These are phyloP conservation scores for Chionographis japonica DNA, from an alignment of 106 monocot genomes.

Conservation along the genomic window DNA sequence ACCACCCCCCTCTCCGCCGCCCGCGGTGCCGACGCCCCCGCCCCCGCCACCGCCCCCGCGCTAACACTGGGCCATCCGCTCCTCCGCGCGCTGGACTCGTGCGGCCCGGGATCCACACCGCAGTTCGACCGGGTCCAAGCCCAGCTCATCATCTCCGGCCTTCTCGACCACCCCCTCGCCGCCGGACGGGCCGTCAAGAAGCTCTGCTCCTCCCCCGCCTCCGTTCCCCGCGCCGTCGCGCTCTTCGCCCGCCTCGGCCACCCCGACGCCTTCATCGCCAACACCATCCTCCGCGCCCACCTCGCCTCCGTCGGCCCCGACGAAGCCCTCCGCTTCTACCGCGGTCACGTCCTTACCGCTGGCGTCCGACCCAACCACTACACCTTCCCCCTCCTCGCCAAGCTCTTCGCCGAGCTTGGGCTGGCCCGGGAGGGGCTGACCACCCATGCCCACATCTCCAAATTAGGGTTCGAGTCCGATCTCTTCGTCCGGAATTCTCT, in stretches of 20 bases:
- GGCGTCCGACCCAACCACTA: slow-evolving; percentile 35
- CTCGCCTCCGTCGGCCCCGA: slow-evolving; percentile 1
- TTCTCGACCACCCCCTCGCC: slow-evolving; percentile 33
- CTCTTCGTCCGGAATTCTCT: slow-evolving; percentile 46
- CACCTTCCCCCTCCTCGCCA: slow-evolving; percentile 52
- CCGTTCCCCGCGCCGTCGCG: slow-evolving; percentile 18
- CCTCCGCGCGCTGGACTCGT: slow-evolving; percentile 10
- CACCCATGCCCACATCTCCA: slow-evolving; percentile 24
- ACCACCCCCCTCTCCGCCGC: no score
- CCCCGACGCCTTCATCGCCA: slow-evolving; percentile 46
- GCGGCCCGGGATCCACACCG: slow-evolving; percentile 1
- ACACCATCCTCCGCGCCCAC: slow-evolving; percentile 34
- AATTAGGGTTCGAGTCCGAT: slow-evolving; percentile 31
- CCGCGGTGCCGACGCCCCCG: no score
- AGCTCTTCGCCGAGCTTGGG: slow-evolving; percentile 28
- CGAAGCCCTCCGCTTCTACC: slow-evolving; percentile 27
- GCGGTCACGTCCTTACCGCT: not conserved
- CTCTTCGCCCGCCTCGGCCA: slow-evolving; percentile 34
- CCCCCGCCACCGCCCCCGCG: not conserved
- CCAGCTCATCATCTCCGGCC: slow-evolving; percentile 31
- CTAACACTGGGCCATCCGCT: slow-evolving; percentile 11
- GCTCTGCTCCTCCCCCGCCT: slow-evolving; percentile 25
- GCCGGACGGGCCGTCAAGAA: slow-evolving; percentile 32
- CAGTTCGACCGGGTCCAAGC: slow-evolving; percentile 24
- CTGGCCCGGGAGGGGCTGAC: slow-evolving; percentile 9